Conservation (phyloP, 2,329 filamentous ascomycete species). For the Pseudogymnoascus sp. region DNA sequence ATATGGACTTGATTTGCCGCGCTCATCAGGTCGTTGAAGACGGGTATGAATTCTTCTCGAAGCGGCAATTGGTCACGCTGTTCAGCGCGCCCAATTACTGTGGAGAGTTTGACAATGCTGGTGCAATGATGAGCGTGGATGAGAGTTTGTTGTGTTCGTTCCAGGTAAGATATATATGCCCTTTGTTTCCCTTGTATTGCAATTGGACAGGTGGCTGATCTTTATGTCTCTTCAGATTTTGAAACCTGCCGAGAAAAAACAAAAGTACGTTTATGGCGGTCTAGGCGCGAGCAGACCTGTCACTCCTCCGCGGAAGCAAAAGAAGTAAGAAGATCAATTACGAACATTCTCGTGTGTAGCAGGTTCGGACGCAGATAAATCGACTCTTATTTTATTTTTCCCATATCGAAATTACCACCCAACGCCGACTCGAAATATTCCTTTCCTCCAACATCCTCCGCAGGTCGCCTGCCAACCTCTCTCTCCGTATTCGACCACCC, state of each 20-base stretch:
- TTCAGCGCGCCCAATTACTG: conserved; percentile 99
- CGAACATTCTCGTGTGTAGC: conserved; percentile 67
- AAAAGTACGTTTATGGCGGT: conserved; percentile 91
- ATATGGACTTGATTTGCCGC: conserved; percentile 99
- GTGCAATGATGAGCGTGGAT: conserved; percentile 99
- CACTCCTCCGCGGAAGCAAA: conserved; percentile 65
- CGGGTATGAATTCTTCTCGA: conserved; percentile 99
- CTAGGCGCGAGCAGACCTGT: conserved; percentile 63
- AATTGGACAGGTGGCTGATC: conserved; percentile 18
- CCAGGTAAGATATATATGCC: conserved; percentile 59
- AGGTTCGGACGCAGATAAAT: conserved; percentile 93
- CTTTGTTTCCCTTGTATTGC: not conserved
- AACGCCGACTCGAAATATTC: conserved; percentile 2
- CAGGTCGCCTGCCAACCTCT: not conserved
- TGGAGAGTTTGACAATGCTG: conserved; percentile 98
- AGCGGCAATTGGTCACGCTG: conserved; percentile 91
- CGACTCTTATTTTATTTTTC: not conserved
- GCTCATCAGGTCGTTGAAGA: conserved; percentile 98
- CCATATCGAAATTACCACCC: conserved; percentile 1
- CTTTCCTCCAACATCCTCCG: not conserved
- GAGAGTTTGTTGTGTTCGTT: conserved; percentile 98
- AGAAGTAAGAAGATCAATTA: conserved; percentile 66
- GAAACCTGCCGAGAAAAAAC: conserved; percentile 99
- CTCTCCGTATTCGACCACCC: not conserved
- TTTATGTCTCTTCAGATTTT: conserved; percentile 59